phyloP scores from a whole-genome alignment of 2,329 filamentous ascomycete species.

The Dactylella cylindrospora region DNA sequence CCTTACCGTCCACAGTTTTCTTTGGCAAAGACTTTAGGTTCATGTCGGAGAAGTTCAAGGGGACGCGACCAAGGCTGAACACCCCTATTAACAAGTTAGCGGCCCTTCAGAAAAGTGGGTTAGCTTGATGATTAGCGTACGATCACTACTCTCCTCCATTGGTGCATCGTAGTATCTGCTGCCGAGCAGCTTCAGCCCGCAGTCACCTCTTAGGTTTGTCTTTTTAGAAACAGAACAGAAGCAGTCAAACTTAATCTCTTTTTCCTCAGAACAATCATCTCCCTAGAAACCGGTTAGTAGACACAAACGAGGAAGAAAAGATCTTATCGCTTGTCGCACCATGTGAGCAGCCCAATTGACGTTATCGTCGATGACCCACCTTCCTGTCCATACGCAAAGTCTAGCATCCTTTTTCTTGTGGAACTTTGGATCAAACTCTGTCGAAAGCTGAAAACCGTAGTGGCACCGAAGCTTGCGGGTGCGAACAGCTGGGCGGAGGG shows the following conservation, averaged over 20 bases:
- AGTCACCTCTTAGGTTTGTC: not conserved
- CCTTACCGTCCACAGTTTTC: slow-evolving; percentile 3
- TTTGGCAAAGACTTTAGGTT: slow-evolving; percentile 1
- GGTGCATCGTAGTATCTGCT: slow-evolving; percentile 12
- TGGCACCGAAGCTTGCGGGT: slow-evolving; percentile 17
- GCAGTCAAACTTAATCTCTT: slow-evolving; percentile 1
- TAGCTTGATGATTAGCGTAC: not conserved
- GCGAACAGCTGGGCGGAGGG: slow-evolving; percentile 2
- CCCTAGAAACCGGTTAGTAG: not conserved
- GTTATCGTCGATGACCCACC: slow-evolving; percentile 12
- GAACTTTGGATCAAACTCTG: slow-evolving; percentile 1
- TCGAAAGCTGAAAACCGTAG: slow-evolving; percentile 15
- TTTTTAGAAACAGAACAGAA: not conserved
- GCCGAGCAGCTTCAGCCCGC: slow-evolving; percentile 1
- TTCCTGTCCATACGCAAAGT: not conserved
- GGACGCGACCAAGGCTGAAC: slow-evolving; percentile 8
- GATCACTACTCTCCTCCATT: slow-evolving; percentile 2
- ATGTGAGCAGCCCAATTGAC: slow-evolving; percentile 19
- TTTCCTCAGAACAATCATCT: slow-evolving; percentile 13
- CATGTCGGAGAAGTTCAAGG: slow-evolving; percentile 14
- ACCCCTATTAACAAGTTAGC: slow-evolving; percentile 8
- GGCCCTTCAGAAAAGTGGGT: not conserved
- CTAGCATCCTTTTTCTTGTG: slow-evolving; percentile 4
- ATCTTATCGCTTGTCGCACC: not conserved
- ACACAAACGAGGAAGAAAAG: not conserved